Conservation (phyloP, 139 green algal genomes). For the Tetradesmus lagerheimii region DNA sequence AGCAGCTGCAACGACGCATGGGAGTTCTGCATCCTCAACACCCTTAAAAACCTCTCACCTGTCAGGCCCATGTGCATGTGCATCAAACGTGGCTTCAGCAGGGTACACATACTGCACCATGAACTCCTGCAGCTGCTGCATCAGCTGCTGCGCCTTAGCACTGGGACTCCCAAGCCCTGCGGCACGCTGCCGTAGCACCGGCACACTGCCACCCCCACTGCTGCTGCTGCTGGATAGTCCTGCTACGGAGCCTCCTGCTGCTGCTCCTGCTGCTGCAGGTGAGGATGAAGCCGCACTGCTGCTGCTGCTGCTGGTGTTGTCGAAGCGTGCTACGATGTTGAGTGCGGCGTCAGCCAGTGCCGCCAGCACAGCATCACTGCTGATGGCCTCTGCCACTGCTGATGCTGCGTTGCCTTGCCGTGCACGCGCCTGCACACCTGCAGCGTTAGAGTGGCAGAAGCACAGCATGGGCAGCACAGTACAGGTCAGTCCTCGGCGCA, state of each 20-base stretch:
- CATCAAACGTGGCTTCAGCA: conserved; percentile 71
- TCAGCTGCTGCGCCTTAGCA: conserved; percentile 58
- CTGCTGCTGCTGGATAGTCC: conserved; percentile 9
- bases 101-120: conserved; percentile 86
- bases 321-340: conserved; percentile 55
- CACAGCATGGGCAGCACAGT: not conserved
- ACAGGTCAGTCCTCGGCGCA: too few relatives aligned
- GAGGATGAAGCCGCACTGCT: not conserved
- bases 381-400: conserved; percentile 69
- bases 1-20: too few relatives aligned
- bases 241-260: not conserved
- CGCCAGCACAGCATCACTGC: conserved; percentile 67
- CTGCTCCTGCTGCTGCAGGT: conserved; percentile 34
- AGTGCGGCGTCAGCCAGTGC: conserved; percentile 76
- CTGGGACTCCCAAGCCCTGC: conserved; percentile 38
- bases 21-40: too few relatives aligned
- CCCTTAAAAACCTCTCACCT: too few relatives aligned
- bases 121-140: conserved; percentile 74
- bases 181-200: conserved; percentile 5
- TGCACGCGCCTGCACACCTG: conserved; percentile 76
- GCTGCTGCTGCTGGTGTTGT: conserved; percentile 16
- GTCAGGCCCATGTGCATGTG: conserved; percentile 44
- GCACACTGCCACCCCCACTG: not conserved
- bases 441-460: not conserved
- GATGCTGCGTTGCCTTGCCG: conserved; percentile 90